Evolutionary conservation across 2,329 filamentous ascomycete species (phyloP), one percentile per base, ranked within the genome.

Genomic region (Plenodomus biglobosus): DNA sequence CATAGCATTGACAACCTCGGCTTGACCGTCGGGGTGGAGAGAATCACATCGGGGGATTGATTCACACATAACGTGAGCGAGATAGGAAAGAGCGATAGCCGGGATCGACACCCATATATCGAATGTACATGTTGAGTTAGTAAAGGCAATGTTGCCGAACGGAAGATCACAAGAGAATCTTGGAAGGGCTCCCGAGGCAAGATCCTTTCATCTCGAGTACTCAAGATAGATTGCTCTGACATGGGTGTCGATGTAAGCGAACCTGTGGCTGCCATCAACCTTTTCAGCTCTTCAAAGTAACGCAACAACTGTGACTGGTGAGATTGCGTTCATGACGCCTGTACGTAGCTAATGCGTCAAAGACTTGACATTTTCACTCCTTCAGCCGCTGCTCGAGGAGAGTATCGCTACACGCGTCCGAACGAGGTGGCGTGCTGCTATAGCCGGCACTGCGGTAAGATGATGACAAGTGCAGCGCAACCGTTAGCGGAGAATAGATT

Each of bases 161-260:
- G 30, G 40, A 18, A 18, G 32, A 16, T 20, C 13, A 22, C 38
- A 36, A 40, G 40, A 27, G 34, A 10, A 47, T 40, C 27, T 11
- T 40, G 34, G 32, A 24, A 48, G 35, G 40, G 38, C 35, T 45
- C 46, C 45, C 36, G 47, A 43, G 38, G 30, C 32, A 39, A 46
- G 44, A 56, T 52, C 40, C 10, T 22, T 42, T 24, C 37, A 46
- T 43, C 40, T 40, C 36, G 45, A 20, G 42, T 43, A 45, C 42
- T 49, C 36, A 44, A 54, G 40, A 48, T 54, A 48, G 32, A 53
- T 48, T 49, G 24, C 40, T 34, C 27, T n/a, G 38, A 21, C 42
- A 38, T 38, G 36, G 40, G 44, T 35, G 40, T 41, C n/a, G 30
- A 41, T 21, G 43, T n/a, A 42, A 34, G 46, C 37, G 44, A 38